Evolutionary conservation across 352 stramenopile genomes (phyloP), one percentile per base, ranked within the genome.

Genomic region (Phytophthora quininea): DNA sequence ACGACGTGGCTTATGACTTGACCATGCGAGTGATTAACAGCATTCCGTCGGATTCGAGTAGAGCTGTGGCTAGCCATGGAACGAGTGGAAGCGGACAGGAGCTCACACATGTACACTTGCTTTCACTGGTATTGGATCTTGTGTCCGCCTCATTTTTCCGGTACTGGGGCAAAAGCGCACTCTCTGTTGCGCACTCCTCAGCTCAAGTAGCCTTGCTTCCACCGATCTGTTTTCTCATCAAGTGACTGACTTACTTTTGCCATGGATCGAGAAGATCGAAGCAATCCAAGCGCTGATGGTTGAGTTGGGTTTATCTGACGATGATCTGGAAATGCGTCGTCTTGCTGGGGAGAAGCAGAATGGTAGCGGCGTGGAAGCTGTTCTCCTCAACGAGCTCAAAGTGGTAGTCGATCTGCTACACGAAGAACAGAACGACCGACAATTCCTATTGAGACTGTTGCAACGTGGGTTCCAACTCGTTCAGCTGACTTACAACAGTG

Each of bases 121-220:
- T 90, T 15, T 91, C 86, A 12, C 62, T 93, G 3, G 79, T 90
- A 32, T 58, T 93, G 9, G 86, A 93, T 49, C 63, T 92, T 32
- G 73, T 90, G 4, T 90, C 80, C 24, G 71, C 80, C 4, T 80
- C 83, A 40, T 84, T 82, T 1, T 92, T 92, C 56, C 47, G 58
- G 4, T 90, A 78, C 4, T 92, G 80, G 80, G 48, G 49, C 19
- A 90, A 87, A 93, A 93, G 32, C 69, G 74, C 42, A 64, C 57
- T 24, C 54, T 89, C 8, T 86, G 80, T 53, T 71, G 62, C 5
- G 48, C 63, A 19, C 38, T 87, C 3, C 78, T 87, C 24, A 83
- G 71, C 52, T 60, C 68, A 58, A 38, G 35, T 24, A 66, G 55
- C 43, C 35, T 57, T 4, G 62, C 59, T n/a, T 76, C 67, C 37